phyloP scores from a whole-genome alignment of 2,329 filamentous ascomycete species.

The Xylaria sp. region DNA sequence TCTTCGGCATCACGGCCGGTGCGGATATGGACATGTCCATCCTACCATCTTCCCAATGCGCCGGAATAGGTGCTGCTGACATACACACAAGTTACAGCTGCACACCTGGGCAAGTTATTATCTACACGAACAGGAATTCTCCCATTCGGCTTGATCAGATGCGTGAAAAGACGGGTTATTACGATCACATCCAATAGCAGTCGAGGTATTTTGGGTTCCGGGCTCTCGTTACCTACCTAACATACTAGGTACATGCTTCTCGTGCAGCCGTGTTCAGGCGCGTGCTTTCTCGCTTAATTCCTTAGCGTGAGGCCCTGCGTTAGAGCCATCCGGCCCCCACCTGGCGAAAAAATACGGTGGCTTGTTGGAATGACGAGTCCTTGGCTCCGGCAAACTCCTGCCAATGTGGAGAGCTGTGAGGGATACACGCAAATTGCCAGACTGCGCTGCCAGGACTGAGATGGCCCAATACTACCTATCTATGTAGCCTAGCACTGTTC shows the following conservation, averaged over 20 bases:
- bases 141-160: no score
- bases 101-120: no score
- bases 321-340: slow-evolving; percentile 19
- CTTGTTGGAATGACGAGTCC: slow-evolving; percentile 29
- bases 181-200: background rate
- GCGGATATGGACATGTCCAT: no score
- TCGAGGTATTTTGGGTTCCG: background rate
- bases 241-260: slow-evolving; percentile 10
- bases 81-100: no score
- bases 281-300: slow-evolving; percentile 25
- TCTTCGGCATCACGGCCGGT: no score
- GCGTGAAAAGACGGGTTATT: background rate
- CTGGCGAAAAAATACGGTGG: slow-evolving; percentile 23
- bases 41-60: no score
- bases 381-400: slow-evolving; percentile 13
- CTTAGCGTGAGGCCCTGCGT: slow-evolving; percentile 12
- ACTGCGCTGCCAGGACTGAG: background rate
- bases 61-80: no score
- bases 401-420: background rate
- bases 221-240: background rate
- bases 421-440: no score
- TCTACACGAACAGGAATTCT: background rate
- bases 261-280: slow-evolving; percentile 13
- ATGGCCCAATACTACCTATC: background rate
- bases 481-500: background rate